phyloP scores from a whole-genome alignment of 129 eudicot genomes.

The Lactuca sativa region DNA sequence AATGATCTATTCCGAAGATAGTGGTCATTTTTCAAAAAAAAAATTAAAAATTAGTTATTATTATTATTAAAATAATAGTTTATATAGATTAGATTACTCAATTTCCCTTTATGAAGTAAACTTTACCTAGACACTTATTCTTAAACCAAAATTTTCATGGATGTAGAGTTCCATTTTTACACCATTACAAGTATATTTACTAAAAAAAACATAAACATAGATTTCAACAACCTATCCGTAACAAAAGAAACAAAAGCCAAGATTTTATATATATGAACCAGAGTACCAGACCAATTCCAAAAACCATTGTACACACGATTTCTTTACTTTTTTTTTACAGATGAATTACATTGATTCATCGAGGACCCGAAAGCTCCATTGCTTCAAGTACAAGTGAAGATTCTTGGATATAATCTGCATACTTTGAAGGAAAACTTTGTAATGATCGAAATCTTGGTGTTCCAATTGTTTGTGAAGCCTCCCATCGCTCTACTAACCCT shows the following conservation, averaged over 20 bases:
- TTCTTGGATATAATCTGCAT: slow-evolving; percentile 81
- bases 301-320: slow-evolving; percentile 27
- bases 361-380: slow-evolving; percentile 97
- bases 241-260: not conserved
- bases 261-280: slow-evolving; percentile 5
- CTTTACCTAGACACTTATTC: no score
- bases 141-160: not conserved
- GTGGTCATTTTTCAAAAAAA: no score
- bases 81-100: no score
- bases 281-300: slow-evolving; percentile 18
- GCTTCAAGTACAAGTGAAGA: slow-evolving; percentile 80
- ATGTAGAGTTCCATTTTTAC: no score
- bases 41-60: no score
- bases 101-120: no score
- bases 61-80: no score
- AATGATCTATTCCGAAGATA: no score
- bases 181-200: not conserved
- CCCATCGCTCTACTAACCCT: slow-evolving; percentile 91
- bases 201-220: not conserved
- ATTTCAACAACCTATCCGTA: not conserved
- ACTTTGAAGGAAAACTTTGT: slow-evolving; percentile 53
- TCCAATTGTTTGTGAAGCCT: slow-evolving; percentile 54
- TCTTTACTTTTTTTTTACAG: slow-evolving; percentile 30
- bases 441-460: slow-evolving; percentile 54
- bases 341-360: slow-evolving; percentile 33